These are phyloP conservation scores for Dioscorea cayenensis DNA, from an alignment of 116 monocot species.

Conservation along the genomic window DNA sequence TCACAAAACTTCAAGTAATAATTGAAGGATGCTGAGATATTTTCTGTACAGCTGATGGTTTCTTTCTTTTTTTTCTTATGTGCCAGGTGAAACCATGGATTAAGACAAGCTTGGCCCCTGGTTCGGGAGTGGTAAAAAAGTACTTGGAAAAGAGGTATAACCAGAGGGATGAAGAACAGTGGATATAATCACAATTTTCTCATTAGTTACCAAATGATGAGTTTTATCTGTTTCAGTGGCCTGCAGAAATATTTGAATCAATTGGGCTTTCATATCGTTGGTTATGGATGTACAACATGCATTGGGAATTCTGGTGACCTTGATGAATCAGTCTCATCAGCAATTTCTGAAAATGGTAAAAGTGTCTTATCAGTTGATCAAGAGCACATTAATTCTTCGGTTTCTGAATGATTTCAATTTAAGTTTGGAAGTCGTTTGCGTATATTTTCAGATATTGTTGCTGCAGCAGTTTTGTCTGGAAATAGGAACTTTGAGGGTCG, in stretches of 20 bases:
- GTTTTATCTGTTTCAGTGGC: slow-evolving; percentile 20
- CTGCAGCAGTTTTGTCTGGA: slow-evolving; percentile 68
- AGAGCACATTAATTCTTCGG: too few species aligned
- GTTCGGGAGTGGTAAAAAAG: slow-evolving; percentile 46
- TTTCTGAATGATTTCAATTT: not conserved
- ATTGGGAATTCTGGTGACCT: slow-evolving; percentile 55
- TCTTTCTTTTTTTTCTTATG: not conserved
- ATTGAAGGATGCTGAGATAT: not conserved
- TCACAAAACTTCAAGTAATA: too few species aligned
- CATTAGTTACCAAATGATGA: not conserved
- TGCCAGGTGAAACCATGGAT: slow-evolving; percentile 47
- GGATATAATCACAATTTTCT: not conserved
- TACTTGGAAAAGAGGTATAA: slow-evolving; percentile 38
- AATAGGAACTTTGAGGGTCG: slow-evolving; percentile 72
- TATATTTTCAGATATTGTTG: slow-evolving; percentile 45
- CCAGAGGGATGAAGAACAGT: not conserved
- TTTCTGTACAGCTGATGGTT: not conserved
- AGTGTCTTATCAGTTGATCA: not conserved
- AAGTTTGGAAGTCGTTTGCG: not conserved
- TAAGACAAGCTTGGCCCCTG: slow-evolving; percentile 53
- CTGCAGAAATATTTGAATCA: slow-evolving; percentile 41
- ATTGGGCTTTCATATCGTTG: slow-evolving; percentile 41
- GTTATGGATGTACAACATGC: slow-evolving; percentile 49
- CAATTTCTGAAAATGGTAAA: slow-evolving; percentile 42
- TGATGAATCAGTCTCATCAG: slow-evolving; percentile 27